phyloP scores from a whole-genome alignment of 305 asterid genomes.

The Fraxinus albicans region DNA sequence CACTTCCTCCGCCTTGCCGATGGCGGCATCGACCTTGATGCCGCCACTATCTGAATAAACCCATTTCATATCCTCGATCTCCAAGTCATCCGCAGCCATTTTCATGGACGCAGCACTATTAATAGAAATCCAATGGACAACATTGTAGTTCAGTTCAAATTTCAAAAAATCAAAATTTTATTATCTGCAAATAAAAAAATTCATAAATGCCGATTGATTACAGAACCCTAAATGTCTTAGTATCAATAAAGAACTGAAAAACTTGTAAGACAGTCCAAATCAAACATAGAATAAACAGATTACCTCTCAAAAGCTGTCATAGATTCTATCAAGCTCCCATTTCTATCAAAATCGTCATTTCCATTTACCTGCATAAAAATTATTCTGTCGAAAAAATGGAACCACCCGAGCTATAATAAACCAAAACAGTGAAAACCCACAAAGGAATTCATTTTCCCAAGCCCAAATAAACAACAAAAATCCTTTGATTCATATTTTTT shows the following conservation, averaged over 20 bases:
- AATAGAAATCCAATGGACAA: background rate
- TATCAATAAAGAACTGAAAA: slow-evolving; percentile 2
- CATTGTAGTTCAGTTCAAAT: background rate
- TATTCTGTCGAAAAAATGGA: slow-evolving; percentile 24
- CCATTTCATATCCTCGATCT: background rate
- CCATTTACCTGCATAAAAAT: slow-evolving; percentile 42
- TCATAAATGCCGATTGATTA: background rate
- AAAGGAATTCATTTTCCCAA: slow-evolving; percentile 14
- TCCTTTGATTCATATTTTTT: slow-evolving; percentile 29
- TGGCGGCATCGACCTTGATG: background rate
- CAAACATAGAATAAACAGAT: slow-evolving; percentile 18
- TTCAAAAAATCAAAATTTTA: background rate
- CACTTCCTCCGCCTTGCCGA: slow-evolving; percentile 5
- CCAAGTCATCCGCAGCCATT: background rate
- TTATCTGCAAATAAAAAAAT: background rate
- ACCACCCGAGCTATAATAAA: slow-evolving; percentile 26
- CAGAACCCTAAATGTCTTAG: slow-evolving; percentile 36
- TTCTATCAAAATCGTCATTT: slow-evolving; percentile 24
- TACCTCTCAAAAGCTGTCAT: slow-evolving; percentile 44
- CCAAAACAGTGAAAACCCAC: slow-evolving; percentile 24
- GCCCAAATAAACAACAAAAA: slow-evolving; percentile 22
- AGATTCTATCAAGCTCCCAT: slow-evolving; percentile 40
- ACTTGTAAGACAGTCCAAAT: slow-evolving; percentile 13
- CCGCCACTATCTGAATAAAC: background rate
- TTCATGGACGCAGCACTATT: background rate